Percentiles rank a stretch among this genome's conserved stretches.
phyloP scores from a whole-genome alignment of 176 grass and related monocot genomes.

The Juncus inflexus region DNA sequence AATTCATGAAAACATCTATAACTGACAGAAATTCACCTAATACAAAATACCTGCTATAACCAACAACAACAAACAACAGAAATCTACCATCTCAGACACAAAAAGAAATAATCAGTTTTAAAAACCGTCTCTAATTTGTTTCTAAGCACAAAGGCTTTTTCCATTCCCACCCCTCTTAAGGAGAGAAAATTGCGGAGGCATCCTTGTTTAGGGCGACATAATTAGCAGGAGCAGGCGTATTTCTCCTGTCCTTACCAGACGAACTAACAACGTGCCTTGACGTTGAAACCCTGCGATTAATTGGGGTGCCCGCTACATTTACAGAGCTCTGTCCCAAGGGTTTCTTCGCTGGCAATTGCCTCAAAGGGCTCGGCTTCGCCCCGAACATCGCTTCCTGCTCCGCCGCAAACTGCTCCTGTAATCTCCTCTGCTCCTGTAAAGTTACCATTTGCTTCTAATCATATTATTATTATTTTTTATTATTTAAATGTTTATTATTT shows the following conservation, averaged over 20 bases:
- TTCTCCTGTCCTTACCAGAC: conserved; percentile 54
- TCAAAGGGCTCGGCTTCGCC: conserved; percentile 63
- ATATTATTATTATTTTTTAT: background rate
- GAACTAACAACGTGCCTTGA: conserved; percentile 42
- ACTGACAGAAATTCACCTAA: too few species aligned
- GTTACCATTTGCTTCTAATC: too few species aligned
- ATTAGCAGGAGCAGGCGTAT: conserved; percentile 44
- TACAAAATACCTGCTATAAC: too few species aligned
- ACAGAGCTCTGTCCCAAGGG: conserved; percentile 84
- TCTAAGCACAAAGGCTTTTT: conserved; percentile 17
- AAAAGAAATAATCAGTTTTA: background rate
- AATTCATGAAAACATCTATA: too few species aligned
- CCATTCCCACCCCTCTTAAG: conserved; percentile 10
- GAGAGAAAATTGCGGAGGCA: conserved; percentile 31
- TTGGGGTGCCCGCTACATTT: conserved; percentile 59
- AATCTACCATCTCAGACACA: background rate
- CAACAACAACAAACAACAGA: too few species aligned
- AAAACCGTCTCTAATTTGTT: background rate
- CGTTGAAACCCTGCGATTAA: conserved; percentile 36
- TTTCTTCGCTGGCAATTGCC: conserved; percentile 50
- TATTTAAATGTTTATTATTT: background rate
- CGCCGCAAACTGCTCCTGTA: conserved; percentile 65
- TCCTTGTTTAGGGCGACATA: conserved; percentile 72
- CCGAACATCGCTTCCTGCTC: conserved; percentile 62
- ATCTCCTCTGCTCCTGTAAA: conserved; percentile 73